phyloP scores from a whole-genome alignment of 495 filamentous ascomycete species.

The Lepidopterella palustris region DNA sequence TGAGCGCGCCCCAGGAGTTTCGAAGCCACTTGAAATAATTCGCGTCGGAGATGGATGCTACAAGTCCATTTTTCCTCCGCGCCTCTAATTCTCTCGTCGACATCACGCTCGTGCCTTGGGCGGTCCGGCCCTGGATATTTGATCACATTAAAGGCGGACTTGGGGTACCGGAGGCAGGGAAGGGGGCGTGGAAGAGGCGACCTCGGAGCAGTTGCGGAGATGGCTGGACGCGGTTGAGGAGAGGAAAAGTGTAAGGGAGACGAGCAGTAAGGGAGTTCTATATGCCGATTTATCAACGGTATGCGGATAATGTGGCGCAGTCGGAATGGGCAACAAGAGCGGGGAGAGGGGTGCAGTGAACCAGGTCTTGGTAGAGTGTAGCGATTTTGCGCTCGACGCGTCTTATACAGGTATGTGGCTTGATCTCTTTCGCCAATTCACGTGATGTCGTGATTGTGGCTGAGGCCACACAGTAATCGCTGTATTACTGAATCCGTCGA shows the following conservation, averaged over 20 bases:
- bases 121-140: conserved; percentile 58
- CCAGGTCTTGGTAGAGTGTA: no score
- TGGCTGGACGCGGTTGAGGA: conserved; percentile 52
- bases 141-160: conserved; percentile 64
- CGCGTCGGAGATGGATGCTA: conserved; percentile 47
- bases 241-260: conserved; percentile 53
- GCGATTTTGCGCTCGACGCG: no score
- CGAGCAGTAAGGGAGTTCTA: conserved; percentile 58
- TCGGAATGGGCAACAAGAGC: conserved; percentile 52
- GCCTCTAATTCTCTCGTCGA: conserved; percentile 52
- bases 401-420: no score
- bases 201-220: conserved; percentile 55
- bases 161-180: conserved; percentile 48
- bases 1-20: conserved; percentile 39
- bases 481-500: no score
- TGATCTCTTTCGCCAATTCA: no score
- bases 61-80: conserved; percentile 61
- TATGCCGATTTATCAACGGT: conserved; percentile 58
- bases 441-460: no score
- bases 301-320: conserved; percentile 66
- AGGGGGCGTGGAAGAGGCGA: conserved; percentile 45
- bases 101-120: conserved; percentile 46
- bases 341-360: conserved; percentile 55
- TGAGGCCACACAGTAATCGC: no score
- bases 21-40: conserved; percentile 31